Evolutionary conservation across 106 monocot species (phyloP), one percentile per base, ranked within the genome.

Genomic region (Dendrobium huoshanense): DNA sequence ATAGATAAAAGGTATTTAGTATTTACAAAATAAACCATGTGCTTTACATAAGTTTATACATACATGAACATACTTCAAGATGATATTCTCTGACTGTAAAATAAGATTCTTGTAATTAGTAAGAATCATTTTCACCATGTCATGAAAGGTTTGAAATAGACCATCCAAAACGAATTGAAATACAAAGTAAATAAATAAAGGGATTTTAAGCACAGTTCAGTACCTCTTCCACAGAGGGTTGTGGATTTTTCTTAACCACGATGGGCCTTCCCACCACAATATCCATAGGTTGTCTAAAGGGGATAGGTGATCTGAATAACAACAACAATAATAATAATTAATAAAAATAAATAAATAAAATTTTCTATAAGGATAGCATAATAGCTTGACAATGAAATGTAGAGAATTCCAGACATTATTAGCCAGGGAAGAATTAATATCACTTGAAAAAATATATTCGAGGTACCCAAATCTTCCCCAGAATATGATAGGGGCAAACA

Each of bases 191-290:
- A 51, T 51, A 51, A 48, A 51, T 51, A 77, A 25, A 43, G 41
- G 16, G 54, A 29, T 17, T 13, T 77, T 77, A 73, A 31, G 16
- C 10, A 68, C 10, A 68, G 25, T 68, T 76, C 17, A 41, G 22
- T 85, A 92, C 92, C 92, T 92, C 92, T 4, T 92, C 88, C 1
- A 33, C 15, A 10, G 89, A 87, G 55, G 92, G 87, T 22, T 84
- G 75, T 42, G 85, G 86, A 80, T 87, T 89, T 78, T 81, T 92
- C 76, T 89, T 48, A 20, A 92, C 55, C 55, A 78, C 61, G 42
- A 92, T 92, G 42, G 92, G 92, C 33, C 65, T 89, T 37, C 92
- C 92, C 19, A 92, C 92, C 4, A 92, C 92, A 75, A 92, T 85
- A 79, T 89, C 89, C 92, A 92, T 84, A 41, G 92, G 92, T 68